phyloP scores from a whole-genome alignment of 148 eudicot species.

The Simmondsia chinensis region DNA sequence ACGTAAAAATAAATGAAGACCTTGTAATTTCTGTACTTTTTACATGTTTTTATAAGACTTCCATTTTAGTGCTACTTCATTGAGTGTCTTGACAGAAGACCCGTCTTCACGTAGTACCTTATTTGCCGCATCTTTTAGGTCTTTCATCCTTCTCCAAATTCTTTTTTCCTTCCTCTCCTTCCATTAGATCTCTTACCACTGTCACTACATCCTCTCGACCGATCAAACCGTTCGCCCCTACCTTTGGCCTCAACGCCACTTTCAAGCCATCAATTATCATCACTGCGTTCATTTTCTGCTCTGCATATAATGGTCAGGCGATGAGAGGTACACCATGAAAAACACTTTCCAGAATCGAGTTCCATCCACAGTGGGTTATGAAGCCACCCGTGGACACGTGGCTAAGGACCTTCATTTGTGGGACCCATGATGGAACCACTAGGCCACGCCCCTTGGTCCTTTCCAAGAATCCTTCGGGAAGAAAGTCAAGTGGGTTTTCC shows the following conservation, averaged over 20 bases:
- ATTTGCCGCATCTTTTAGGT: conserved; percentile 14
- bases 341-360: conserved; percentile 34
- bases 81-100: conserved; percentile 16
- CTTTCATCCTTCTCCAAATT: conserved; percentile 12
- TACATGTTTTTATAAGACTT: no score
- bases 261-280: conserved; percentile 23
- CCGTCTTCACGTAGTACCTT: conserved; percentile 18
- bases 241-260: conserved; percentile 23
- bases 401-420: conserved; percentile 25
- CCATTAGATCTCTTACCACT: conserved; percentile 23
- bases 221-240: conserved; percentile 11
- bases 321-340: conserved; percentile 32
- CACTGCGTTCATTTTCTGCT: conserved; percentile 35
- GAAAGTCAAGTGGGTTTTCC: conserved; percentile 19
- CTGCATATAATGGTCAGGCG: conserved; percentile 43
- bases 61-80: conserved; percentile 9
- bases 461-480: conserved; percentile 34
- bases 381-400: conserved; percentile 35
- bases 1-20: no score
- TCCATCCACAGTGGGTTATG: conserved; percentile 49
- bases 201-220: conserved; percentile 17
- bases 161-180: conserved; percentile 30
- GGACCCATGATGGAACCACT: conserved; percentile 37
- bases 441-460: conserved; percentile 22
- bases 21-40: no score